A percentile compares a stretch with the other conserved stretches of the same genome.
Conservation (phyloP, 345 rosid species). For the Eucalyptus caleyi region DNA sequence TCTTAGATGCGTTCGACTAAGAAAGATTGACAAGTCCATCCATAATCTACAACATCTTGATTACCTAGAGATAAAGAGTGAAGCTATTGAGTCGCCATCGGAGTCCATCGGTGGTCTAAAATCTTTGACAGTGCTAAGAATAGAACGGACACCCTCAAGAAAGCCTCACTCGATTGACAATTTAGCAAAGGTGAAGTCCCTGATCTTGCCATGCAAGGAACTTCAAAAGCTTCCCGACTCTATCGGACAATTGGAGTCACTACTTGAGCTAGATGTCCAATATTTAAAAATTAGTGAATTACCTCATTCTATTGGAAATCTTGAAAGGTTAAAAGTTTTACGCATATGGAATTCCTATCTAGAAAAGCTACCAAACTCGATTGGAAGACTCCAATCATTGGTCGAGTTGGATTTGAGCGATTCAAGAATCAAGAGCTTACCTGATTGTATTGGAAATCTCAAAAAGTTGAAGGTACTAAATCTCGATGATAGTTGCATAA, state of each 20-base stretch:
- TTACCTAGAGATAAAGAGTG: no score
- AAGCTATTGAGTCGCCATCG: no score
- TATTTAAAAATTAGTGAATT: accelerated
- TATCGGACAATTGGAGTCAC: background rate
- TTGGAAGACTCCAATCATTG: background rate
- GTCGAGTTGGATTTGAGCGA: accelerated
- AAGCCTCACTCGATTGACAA: no score
- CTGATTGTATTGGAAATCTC: background rate
- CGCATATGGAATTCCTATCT: accelerated
- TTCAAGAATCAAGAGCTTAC: accelerated
- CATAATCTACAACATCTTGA: no score
- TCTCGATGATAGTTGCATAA: accelerated
- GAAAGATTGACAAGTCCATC: no score
- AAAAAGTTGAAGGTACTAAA: background rate
- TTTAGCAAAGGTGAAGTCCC: no score
- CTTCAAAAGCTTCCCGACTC: background rate
- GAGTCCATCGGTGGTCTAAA: no score
- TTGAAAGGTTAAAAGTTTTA: background rate
- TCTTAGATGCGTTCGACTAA: no score
- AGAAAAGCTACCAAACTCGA: background rate
- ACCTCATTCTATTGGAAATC: background rate
- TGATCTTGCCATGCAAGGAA: no score
- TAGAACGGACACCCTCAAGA: accelerated
- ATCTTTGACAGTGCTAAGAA: no score
- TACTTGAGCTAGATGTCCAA: background rate